Conservation (phyloP, 371 early-diverging fungal species). For the Mucor circinelloides region DNA sequence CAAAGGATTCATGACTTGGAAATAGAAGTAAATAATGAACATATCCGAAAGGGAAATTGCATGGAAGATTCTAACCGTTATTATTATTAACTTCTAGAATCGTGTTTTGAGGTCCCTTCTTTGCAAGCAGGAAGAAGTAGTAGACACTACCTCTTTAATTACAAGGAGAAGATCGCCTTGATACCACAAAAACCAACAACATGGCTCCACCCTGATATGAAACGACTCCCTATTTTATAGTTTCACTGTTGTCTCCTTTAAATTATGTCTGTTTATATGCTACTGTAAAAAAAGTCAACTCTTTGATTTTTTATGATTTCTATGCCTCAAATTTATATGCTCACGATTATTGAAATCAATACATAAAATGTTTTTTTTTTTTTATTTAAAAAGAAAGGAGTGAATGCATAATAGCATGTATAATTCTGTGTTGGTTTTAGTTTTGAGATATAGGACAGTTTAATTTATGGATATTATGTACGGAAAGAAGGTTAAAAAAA, state of each 20-base stretch:
- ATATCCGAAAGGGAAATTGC: neutral
- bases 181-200: neutral
- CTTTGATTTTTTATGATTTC: neutral
- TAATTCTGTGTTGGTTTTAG: neutral
- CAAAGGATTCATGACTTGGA: constrained; percentile 28
- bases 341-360: neutral
- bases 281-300: too few relatives aligned
- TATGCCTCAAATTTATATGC: neutral
- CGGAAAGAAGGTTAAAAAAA: too few relatives aligned
- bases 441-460: neutral
- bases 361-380: neutral
- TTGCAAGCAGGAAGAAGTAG: neutral
- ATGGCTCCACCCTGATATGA: neutral
- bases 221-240: neutral
- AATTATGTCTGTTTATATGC: too few relatives aligned
- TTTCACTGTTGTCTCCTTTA: too few relatives aligned
- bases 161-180: constrained; percentile 8
- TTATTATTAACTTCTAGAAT: constrained; percentile 14
- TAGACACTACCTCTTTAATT: neutral
- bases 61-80: neutral
- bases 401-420: neutral
- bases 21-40: constrained; percentile 16
- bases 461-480: too few relatives aligned
- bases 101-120: constrained; percentile 26
- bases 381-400: neutral